Conservation (phyloP, 2,329 filamentous ascomycete species). For the Alternaria triticimaculans region DNA sequence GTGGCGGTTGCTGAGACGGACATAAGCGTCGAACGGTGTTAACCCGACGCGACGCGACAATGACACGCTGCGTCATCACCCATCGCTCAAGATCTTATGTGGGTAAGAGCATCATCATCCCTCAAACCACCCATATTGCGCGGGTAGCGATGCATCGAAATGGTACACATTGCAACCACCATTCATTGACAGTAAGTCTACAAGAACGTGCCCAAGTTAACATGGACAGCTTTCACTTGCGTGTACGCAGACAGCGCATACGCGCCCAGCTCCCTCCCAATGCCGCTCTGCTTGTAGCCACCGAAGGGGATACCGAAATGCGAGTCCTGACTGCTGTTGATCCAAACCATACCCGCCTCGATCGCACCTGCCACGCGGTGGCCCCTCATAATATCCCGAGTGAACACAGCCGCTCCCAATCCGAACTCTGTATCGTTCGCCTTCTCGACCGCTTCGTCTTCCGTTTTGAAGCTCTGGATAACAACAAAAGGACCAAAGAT, state of each 20-base stretch:
- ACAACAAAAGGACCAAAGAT: background rate
- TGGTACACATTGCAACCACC: background rate
- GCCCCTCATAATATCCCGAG: conserved; percentile 16
- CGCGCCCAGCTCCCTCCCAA: conserved; percentile 34
- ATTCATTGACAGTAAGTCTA: background rate
- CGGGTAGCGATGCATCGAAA: background rate
- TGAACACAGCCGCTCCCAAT: conserved; percentile 61
- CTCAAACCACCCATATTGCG: background rate
- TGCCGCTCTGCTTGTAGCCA: conserved; percentile 40
- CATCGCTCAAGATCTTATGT: background rate
- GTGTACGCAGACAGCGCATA: conserved; percentile 35
- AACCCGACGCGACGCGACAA: conserved; percentile 4
- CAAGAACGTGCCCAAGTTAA: background rate
- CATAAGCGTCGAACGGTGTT: conserved; percentile 7
- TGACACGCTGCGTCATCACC: background rate
- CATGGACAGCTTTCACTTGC: conserved; percentile 27
- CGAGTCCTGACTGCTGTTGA: conserved; percentile 4
- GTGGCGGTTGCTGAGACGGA: conserved; percentile 3
- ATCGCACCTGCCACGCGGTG: conserved; percentile 31
- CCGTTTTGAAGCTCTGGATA: conserved; percentile 56
- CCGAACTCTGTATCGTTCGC: conserved; percentile 55
- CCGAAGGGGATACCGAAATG: conserved; percentile 34
- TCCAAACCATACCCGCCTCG: conserved; percentile 54
- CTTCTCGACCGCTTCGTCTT: conserved; percentile 54
- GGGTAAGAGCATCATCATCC: background rate